Evolutionary conservation across 495 filamentous ascomycete genomes (phyloP).

Genomic region (Talaromyces nanjingensis): DNA sequence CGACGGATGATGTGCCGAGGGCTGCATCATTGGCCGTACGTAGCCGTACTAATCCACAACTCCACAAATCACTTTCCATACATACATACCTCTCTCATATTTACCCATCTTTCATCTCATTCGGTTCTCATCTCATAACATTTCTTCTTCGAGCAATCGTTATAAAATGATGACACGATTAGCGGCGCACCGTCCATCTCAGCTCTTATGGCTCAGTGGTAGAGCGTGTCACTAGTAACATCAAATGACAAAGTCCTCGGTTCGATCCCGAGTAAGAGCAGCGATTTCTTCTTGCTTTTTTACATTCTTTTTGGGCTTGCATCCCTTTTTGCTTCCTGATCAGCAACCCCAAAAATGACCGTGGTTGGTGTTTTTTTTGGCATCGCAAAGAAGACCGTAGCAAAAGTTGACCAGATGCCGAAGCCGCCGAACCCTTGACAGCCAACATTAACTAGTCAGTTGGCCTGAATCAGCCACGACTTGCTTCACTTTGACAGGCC

Average conservation of each 20-base stretch:
- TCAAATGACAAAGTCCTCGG: neutral
- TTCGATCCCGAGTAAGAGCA: neutral
- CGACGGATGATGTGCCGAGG: neutral
- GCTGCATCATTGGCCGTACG: too few species aligned
- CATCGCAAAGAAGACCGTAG: neutral
- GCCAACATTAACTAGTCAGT: neutral
- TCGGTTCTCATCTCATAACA: neutral
- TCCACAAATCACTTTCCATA: too few species aligned
- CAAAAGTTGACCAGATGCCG: neutral
- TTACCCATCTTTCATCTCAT: too few species aligned
- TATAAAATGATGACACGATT: neutral
- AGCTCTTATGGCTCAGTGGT: conserved; percentile 1
- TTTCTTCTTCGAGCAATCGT: neutral
- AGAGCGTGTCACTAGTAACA: conserved; percentile 1
- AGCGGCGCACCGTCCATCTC: conserved; percentile 1
- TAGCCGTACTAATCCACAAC: too few species aligned
- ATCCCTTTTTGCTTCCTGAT: neutral
- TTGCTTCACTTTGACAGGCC: neutral
- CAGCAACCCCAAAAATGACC: neutral
- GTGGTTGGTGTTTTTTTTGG: neutral
- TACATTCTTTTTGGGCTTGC: neutral
- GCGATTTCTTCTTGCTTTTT: neutral
- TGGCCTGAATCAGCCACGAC: too few species aligned
- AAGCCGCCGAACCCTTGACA: neutral
- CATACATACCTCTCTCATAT: too few species aligned